Evolutionary conservation across 306 rosid genomes (phyloP).

Genomic region (Trichosanthes truncata): DNA sequence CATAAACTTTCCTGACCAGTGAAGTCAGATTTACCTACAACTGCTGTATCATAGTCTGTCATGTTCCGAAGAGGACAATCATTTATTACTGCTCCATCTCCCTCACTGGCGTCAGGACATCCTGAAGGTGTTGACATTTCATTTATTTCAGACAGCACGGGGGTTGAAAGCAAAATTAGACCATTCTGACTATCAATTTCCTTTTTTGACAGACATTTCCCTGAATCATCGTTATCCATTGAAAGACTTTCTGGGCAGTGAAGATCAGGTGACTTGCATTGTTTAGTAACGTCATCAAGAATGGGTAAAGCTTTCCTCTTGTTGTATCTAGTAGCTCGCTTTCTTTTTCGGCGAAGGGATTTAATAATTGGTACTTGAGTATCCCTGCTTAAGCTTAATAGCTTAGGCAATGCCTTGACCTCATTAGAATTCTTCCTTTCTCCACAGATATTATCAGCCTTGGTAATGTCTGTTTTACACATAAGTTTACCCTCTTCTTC

Average conservation of each 20-base stretch:
- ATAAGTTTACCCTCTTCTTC: slow-evolving; percentile 31
- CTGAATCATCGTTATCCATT: slow-evolving; percentile 18
- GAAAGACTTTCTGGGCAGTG: slow-evolving; percentile 20
- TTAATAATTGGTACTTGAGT: slow-evolving; percentile 15
- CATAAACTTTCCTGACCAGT: slow-evolving; percentile 33
- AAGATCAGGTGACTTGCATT: slow-evolving; percentile 23
- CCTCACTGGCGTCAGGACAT: slow-evolving; percentile 20
- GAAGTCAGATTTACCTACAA: slow-evolving; percentile 28
- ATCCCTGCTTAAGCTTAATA: slow-evolving; percentile 20
- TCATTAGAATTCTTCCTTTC: slow-evolving; percentile 21
- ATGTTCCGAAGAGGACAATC: slow-evolving; percentile 29
- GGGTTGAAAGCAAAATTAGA: slow-evolving; percentile 18
- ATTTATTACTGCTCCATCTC: slow-evolving; percentile 24
- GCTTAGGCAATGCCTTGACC: slow-evolving; percentile 19
- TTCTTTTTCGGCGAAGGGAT: slow-evolving; percentile 30
- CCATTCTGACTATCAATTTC: slow-evolving; percentile 39
- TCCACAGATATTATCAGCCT: slow-evolving; percentile 20
- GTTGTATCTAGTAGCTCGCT: slow-evolving; percentile 19
- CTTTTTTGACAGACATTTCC: slow-evolving; percentile 16
- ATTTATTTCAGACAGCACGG: slow-evolving; percentile 14
- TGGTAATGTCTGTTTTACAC: slow-evolving; percentile 16
- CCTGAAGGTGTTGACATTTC: slow-evolving; percentile 23
- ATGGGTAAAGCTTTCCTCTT: slow-evolving; percentile 16
- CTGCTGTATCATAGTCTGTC: slow-evolving; percentile 23
- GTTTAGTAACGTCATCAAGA: slow-evolving; percentile 22